Evolutionary conservation across 306 rosid species (phyloP), one percentile per base, ranked within the genome.

Genomic region (Malus sylvestris): DNA sequence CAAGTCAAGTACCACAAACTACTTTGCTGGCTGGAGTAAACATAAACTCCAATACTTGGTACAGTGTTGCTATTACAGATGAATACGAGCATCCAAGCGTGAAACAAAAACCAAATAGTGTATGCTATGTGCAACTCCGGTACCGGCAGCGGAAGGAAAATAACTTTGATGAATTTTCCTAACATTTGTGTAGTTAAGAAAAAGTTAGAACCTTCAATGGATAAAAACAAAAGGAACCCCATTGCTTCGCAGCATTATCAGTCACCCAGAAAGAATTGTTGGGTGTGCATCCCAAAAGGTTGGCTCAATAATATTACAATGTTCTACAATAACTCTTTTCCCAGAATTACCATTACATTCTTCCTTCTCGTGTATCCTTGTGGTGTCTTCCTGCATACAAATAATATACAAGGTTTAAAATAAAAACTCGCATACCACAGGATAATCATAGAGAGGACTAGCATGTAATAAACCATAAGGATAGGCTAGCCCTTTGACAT

Each of bases 261-360:
- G 62, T 32, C 68, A 74, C 67, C 62, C 46, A 14, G 71, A 73
- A 73, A 93, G 92, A 82, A 91, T 87, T 76, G 78, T 42, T n/a
- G 89, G 86, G 79, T 84, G 89, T 20, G 79, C 83, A 55, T 68
- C 72, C 97, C 97, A 89, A 81, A 91, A 91, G 77, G 79, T 49
- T 46, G 86, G 78, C 27, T 84, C 87, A 67, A 91, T 91, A 79
- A 91, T 91, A 63, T 91, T 86, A 59, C 84, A 80, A 81, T 89
- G 89, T 40, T 66, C 79, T 53, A 91, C 79, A 38, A 68, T 57
- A 59, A 88, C 88, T 53, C 71, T 73, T 49, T 73, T 88, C 79
- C 76, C 68, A 72, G 35, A 72, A 68, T 65, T 74, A 32, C 44
- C 85, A 58, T 10, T 18, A 46, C 81, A 72, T 68, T 69, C 55